Percentiles rank a stretch among this genome's conserved stretches.
Evolutionary conservation across 2,329 filamentous ascomycete species (phyloP).

Genomic region (Aspergillus quadrilineatus): DNA sequence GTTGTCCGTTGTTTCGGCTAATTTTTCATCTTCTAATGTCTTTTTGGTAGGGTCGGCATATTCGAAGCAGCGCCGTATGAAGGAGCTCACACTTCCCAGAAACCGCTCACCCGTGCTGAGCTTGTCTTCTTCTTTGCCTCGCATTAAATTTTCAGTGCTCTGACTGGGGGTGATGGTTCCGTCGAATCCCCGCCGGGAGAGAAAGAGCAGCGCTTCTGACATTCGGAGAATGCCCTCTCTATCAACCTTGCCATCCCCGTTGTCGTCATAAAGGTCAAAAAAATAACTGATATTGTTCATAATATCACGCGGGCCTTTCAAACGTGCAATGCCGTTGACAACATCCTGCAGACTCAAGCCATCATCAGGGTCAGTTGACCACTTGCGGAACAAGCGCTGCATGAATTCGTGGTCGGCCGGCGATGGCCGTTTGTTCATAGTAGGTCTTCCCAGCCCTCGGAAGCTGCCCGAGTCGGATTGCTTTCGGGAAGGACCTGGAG

Average conservation of each 20-base stretch:
- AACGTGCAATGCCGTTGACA: conserved; percentile 81
- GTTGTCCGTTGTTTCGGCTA: conserved; percentile 36
- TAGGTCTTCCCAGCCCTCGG: conserved; percentile 49
- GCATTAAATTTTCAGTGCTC: conserved; percentile 53
- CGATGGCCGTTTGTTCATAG: conserved; percentile 55
- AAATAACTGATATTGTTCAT: conserved; percentile 98
- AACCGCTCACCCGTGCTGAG: conserved; percentile 79
- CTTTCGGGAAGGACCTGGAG: conserved; percentile 61
- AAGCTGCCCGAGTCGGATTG: conserved; percentile 58
- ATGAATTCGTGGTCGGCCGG: conserved; percentile 96
- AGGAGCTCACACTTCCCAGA: conserved; percentile 87
- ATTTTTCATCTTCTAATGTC: conserved; percentile 27
- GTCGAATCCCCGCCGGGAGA: conserved; percentile 83
- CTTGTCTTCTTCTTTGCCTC: conserved; percentile 41
- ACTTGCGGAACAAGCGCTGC: conserved; percentile 78
- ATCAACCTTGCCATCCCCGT: conserved; percentile 85
- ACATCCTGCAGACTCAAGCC: conserved; percentile 86
- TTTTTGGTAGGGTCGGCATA: conserved; percentile 88
- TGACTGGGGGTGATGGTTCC: conserved; percentile 67
- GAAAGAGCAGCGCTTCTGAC: conserved; percentile 88
- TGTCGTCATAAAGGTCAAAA: conserved; percentile 95
- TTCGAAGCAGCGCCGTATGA: conserved; percentile 94
- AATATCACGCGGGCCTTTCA: conserved; percentile 92
- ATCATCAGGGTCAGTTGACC: conserved; percentile 78
- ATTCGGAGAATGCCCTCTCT: conserved; percentile 93